Evolutionary conservation across 768 basidiomycete genomes (phyloP).

Genomic region (Collybia nuda): DNA sequence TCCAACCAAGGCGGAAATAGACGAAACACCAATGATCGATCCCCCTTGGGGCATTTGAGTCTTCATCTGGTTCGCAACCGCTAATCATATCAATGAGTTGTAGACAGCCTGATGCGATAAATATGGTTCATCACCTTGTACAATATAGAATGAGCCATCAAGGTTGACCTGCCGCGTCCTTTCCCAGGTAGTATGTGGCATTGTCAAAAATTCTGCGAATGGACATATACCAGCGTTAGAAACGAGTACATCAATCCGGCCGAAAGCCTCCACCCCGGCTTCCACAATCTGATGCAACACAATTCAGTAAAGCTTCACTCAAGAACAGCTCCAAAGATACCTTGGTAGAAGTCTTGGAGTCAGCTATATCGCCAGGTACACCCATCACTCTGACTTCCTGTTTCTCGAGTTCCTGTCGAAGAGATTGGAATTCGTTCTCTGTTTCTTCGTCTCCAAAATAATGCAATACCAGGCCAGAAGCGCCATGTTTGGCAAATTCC

Average conservation of each 20-base stretch:
- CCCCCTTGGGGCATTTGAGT: constrained; percentile 68
- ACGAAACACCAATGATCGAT: constrained; percentile 72
- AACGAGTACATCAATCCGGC: constrained; percentile 58
- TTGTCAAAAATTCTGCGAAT: constrained; percentile 71
- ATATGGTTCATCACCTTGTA: constrained; percentile 47
- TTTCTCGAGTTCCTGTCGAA: constrained; percentile 46
- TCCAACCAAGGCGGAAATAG: constrained; percentile 79
- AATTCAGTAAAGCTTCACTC: background rate
- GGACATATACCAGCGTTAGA: constrained; percentile 68
- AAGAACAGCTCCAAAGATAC: constrained; percentile 26
- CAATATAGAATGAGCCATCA: constrained; percentile 73
- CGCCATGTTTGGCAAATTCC: constrained; percentile 65
- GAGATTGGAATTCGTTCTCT: constrained; percentile 42
- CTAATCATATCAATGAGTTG: constrained; percentile 27
- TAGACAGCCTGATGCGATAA: background rate
- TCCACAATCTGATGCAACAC: constrained; percentile 52
- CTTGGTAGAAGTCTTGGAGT: constrained; percentile 52
- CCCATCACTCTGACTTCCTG: constrained; percentile 38
- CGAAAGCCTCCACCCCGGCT: constrained; percentile 57
- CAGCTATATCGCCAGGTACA: constrained; percentile 67
- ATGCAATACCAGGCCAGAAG: constrained; percentile 62
- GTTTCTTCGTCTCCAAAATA: constrained; percentile 63
- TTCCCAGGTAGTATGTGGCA: constrained; percentile 64
- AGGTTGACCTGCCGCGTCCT: constrained; percentile 70
- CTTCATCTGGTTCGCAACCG: constrained; percentile 76